These are phyloP conservation scores for Talaromyces wortmannii DNA, from an alignment of 495 filamentous ascomycete genomes.

Conservation along the genomic window DNA sequence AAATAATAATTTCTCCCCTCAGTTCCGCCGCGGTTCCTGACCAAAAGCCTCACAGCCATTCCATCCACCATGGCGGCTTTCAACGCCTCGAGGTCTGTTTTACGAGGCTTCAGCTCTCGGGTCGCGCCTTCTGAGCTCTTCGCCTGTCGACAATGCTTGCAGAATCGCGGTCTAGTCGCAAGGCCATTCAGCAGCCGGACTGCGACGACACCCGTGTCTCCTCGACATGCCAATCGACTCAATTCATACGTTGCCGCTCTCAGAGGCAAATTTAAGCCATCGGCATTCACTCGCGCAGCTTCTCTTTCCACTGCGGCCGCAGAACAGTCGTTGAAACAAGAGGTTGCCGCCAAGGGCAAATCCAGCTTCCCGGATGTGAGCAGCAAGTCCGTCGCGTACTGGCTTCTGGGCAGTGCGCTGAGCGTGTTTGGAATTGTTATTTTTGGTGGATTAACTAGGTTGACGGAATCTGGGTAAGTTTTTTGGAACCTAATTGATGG, in stretches of 20 bases:
- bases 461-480: conserved; percentile 91
- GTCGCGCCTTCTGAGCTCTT: conserved; percentile 47
- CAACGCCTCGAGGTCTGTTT: conserved; percentile 19
- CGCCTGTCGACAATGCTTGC: conserved; percentile 58
- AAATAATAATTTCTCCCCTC: neutral
- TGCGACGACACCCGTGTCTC: conserved; percentile 16
- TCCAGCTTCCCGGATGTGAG: conserved; percentile 64
- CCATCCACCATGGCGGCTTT: conserved; percentile 28
- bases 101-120: conserved; percentile 36
- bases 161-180: conserved; percentile 22
- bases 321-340: conserved; percentile 13
- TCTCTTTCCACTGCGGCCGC: conserved; percentile 13
- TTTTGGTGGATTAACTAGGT: conserved; percentile 84
- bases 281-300: neutral
- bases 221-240: conserved; percentile 16
- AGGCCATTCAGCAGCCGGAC: conserved; percentile 28
- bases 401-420: conserved; percentile 83
- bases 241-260: conserved; percentile 10
- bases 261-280: neutral
- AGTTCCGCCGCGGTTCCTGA: neutral
- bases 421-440: conserved; percentile 96
- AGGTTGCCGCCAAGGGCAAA: conserved; percentile 17
- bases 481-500: neutral
- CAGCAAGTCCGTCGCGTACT: conserved; percentile 75
- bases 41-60: conserved; percentile 1